These are phyloP conservation scores for Colletotrichum chrysophilum DNA, from an alignment of 2,329 filamentous ascomycete species.

Conservation along the genomic window DNA sequence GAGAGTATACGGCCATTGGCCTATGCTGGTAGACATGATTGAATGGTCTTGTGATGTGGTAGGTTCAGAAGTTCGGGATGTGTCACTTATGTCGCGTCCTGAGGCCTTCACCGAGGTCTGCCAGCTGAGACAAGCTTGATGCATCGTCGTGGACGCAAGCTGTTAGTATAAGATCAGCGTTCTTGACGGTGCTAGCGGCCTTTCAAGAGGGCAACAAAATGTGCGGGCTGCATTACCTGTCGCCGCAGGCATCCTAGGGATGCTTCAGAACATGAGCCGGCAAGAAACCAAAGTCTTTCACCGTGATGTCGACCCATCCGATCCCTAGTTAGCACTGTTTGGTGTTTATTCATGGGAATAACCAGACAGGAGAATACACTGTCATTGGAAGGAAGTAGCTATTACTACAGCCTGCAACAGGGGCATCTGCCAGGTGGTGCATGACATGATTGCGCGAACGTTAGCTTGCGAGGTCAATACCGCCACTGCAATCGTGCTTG, in stretches of 20 bases:
- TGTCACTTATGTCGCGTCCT: neutral
- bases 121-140: neutral
- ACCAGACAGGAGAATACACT: neutral
- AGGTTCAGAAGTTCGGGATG: accelerated
- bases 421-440: no score
- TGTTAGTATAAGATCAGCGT: neutral
- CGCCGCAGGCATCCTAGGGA: neutral
- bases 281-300: neutral
- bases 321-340: neutral
- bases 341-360: neutral
- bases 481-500: no score
- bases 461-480: no score
- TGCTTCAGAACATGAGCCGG: neutral
- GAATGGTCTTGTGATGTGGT: accelerated
- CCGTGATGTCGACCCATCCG: neutral
- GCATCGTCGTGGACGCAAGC: neutral
- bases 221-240: neutral
- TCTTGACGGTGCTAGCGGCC: neutral
- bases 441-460: no score
- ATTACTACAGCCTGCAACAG: no score
- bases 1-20: neutral
- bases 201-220: neutral
- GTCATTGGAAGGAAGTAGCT: no score
- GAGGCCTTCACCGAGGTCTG: neutral
- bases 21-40: accelerated